A percentile compares a stretch with the other conserved stretches of the same genome.
These are phyloP conservation scores for Colletotrichum coccodes DNA, from an alignment of 2,329 filamentous ascomycete species.

Conservation along the genomic window DNA sequence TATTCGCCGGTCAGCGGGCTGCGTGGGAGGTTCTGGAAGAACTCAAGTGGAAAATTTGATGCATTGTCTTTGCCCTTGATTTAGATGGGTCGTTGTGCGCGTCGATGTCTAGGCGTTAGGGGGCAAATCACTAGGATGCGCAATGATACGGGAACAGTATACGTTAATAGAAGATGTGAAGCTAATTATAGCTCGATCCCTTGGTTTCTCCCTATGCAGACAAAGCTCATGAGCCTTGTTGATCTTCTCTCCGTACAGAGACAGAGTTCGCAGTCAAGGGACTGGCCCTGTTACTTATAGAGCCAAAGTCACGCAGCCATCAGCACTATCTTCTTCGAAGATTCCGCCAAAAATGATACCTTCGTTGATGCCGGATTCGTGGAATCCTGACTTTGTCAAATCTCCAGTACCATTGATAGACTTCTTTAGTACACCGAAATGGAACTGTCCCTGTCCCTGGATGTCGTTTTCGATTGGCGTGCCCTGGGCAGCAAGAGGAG, in stretches of 20 bases:
- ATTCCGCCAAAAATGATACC: conserved; percentile 62
- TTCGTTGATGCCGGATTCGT: conserved; percentile 59
- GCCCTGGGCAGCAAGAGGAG: conserved; percentile 57
- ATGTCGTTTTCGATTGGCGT: conserved; percentile 59
- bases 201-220: too few species aligned
- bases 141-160: not conserved
- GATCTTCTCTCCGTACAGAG: too few species aligned
- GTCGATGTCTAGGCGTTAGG: not conserved
- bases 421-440: conserved; percentile 72
- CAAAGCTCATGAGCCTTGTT: too few species aligned
- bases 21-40: conserved; percentile 25
- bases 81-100: not conserved
- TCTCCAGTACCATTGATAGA: conserved; percentile 56
- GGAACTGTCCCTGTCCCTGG: conserved; percentile 68
- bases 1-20: conserved; percentile 27
- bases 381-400: conserved; percentile 54
- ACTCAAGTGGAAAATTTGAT: conserved; percentile 25
- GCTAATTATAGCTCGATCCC: too few species aligned
- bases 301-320: conserved; percentile 17
- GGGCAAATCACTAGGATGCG: too few species aligned
- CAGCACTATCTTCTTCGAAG: conserved; percentile 60
- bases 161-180: too few species aligned
- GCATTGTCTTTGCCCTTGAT: not conserved
- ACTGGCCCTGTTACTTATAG: not conserved
- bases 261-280: not conserved